phyloP scores from a whole-genome alignment of 1,284 basidiomycete species.

The Boletellus deceptivus region DNA sequence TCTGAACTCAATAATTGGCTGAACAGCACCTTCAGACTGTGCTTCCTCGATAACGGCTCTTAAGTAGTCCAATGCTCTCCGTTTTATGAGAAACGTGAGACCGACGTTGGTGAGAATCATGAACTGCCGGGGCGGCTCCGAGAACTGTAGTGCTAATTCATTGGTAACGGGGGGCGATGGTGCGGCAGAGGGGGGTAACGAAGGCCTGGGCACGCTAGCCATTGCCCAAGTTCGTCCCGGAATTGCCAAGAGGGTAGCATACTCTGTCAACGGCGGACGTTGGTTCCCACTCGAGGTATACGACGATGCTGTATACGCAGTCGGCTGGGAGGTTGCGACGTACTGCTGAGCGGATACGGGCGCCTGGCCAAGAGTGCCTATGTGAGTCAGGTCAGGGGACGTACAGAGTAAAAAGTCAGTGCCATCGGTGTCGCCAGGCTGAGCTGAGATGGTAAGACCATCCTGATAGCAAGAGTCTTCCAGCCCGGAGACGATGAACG shows the following conservation, averaged over 20 bases:
- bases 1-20: constrained; percentile 70
- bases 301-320: constrained; percentile 33
- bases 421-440: constrained; percentile 69
- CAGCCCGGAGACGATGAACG: constrained; percentile 54
- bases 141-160: constrained; percentile 80
- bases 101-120: constrained; percentile 86
- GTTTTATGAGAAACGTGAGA: constrained; percentile 79
- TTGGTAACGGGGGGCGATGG: constrained; percentile 59
- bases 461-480: constrained; percentile 62
- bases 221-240: constrained; percentile 85
- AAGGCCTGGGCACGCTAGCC: constrained; percentile 49
- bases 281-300: constrained; percentile 46
- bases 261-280: constrained; percentile 68
- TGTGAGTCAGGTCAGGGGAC: constrained; percentile 73
- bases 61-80: constrained; percentile 81
- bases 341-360: constrained; percentile 44
- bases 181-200: constrained; percentile 36
- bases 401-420: constrained; percentile 75
- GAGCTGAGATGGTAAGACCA: constrained; percentile 65
- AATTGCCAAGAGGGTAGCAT: constrained; percentile 73
- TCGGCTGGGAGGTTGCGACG: constrained; percentile 36
- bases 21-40: constrained; percentile 63
- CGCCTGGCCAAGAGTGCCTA: constrained; percentile 61
- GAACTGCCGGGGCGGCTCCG: constrained; percentile 72
- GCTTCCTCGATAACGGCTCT: constrained; percentile 72